Base-by-base conservation (phyloP, 2,329 filamentous ascomycete species). In the Leptographium procerum region DNA sequence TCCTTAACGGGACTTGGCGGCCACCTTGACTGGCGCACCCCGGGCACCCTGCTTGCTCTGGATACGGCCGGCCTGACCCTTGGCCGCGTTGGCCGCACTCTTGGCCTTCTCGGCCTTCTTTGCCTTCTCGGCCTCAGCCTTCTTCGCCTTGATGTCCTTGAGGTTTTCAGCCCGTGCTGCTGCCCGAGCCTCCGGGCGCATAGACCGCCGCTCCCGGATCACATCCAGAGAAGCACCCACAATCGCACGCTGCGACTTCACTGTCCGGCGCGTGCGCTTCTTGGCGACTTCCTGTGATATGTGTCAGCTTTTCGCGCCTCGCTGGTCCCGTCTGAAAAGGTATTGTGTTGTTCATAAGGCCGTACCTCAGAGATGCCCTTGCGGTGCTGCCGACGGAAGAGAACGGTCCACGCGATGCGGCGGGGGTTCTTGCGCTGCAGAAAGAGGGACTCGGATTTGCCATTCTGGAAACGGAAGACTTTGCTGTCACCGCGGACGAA, bases 91-190 rank as follows among this genome's bases (percentile, higher is more conserved):
- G 67, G 87, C 83, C 66, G 91, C 91, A 71, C 69, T 81, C 89
- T 97, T 97, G 71, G 94, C 94, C 90, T 99, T 99, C 80, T 97
- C 91, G 61, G 89, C 88, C 89, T 97, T 99, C 90, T 97, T 99
- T 76, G 85, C 86, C 75, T 85, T 88, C 77, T 89, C 86, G 64
- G 85, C 83, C 64, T 85, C 91, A 66, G 86, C 80, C 84, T 95
- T 95, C 91, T 97, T 96, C 77, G 95, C 91, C 88, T 99, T 99
- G 81, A 86, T 89, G 75, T 95, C 91, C 84, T 92, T 92, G 81
- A 97, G 91, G 76, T 94, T 92, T 69, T 86, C 81, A 68, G 83
- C 80, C 73, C 94, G 92, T 73, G 91, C 91, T 71, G 94, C 94
- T 70, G 85, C 83, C 75, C 94, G 91, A 74, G 91, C 92, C 83